Conservation (phyloP, 2,329 filamentous ascomycete species). For the Alternaria conjuncta region DNA sequence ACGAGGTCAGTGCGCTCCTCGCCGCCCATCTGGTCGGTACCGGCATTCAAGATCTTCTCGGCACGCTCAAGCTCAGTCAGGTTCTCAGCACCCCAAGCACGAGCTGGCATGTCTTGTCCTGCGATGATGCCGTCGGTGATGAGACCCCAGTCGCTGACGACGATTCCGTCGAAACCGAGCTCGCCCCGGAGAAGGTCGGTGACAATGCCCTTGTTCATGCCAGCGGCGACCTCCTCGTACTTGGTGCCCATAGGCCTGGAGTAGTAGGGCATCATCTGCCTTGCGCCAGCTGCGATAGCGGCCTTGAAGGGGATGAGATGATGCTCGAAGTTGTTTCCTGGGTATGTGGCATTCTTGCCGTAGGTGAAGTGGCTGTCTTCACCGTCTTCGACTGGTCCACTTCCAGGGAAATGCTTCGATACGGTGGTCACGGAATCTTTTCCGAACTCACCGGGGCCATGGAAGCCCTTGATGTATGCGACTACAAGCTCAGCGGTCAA, state of each 20-base stretch:
- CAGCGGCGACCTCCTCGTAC: conserved; percentile 57
- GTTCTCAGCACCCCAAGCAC: conserved; percentile 60
- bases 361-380: conserved; percentile 62
- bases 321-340: conserved; percentile 59
- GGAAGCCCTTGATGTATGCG: conserved; percentile 58
- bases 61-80: conserved; percentile 53
- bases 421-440: conserved; percentile 55
- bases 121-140: conserved; percentile 54
- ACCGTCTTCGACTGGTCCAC: conserved; percentile 57
- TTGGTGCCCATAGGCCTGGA: conserved; percentile 56
- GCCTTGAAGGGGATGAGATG: conserved; percentile 60
- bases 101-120: conserved; percentile 56
- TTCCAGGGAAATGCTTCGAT: conserved; percentile 63
- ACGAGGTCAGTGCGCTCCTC: conserved; percentile 58
- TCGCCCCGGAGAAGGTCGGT: conserved; percentile 57
- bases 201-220: conserved; percentile 60
- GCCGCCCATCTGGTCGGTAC: conserved; percentile 61
- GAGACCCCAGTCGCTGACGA: conserved; percentile 61
- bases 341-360: conserved; percentile 59
- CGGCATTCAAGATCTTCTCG: conserved; percentile 56
- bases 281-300: conserved; percentile 57
- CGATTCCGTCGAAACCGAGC: conserved; percentile 60
- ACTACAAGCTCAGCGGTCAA: conserved; percentile 48
- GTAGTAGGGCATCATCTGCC: conserved; percentile 63
- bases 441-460: conserved; percentile 53